Evolutionary conservation across 306 rosid genomes (phyloP).

Genomic region (barrel medic (Medicago truncatula)): DNA sequence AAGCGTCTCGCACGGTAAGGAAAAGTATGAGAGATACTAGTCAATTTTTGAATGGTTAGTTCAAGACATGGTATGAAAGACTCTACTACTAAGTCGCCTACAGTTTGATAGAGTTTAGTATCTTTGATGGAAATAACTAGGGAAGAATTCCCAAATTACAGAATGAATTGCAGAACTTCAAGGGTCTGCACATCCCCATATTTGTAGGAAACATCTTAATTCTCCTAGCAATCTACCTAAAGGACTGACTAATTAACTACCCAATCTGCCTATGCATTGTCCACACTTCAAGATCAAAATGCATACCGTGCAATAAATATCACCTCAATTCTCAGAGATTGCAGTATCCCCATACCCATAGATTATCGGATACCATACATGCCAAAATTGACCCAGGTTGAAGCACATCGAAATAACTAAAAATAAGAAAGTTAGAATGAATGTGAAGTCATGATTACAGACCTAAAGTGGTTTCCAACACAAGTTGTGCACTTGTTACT

Average conservation of each 20-base stretch:
- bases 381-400: constrained; percentile 22
- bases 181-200: no score
- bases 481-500: constrained; percentile 72
- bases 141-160: no score
- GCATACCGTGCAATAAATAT: constrained; percentile 1
- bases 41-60: not conserved
- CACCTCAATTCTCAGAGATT: not conserved
- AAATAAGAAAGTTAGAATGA: constrained; percentile 2
- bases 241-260: no score
- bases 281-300: constrained; percentile 1
- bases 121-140: not conserved
- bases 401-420: constrained; percentile 35
- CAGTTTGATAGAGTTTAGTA: not conserved
- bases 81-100: not conserved
- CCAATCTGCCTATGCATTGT: not conserved
- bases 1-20: not conserved
- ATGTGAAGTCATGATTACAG: constrained; percentile 39
- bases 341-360: constrained; percentile 13
- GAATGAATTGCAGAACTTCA: no score
- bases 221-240: no score
- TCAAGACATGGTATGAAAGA: not conserved
- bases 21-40: not conserved
- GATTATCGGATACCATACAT: not conserved
- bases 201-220: not conserved
- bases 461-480: constrained; percentile 92